These are phyloP conservation scores for Medicago lupulina DNA, from an alignment of 306 rosid genomes.

Conservation along the genomic window DNA sequence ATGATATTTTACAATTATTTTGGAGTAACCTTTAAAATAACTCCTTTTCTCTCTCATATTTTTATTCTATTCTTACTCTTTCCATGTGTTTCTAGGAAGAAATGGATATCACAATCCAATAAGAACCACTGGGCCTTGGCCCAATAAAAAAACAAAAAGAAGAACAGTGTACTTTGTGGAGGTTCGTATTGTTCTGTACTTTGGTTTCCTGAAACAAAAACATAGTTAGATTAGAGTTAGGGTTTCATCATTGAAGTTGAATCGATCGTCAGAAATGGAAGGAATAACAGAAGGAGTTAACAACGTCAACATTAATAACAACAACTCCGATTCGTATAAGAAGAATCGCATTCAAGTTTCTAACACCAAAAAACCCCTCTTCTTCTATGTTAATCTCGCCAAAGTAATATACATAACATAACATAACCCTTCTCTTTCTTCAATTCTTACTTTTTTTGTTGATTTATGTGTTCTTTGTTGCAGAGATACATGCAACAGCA, in stretches of 20 bases:
- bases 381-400: constrained; percentile 82
- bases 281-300: constrained; percentile 63
- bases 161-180: no score
- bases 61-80: no score
- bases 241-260: constrained; percentile 30
- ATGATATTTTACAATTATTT: no score
- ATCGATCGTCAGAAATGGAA: constrained; percentile 48
- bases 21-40: no score
- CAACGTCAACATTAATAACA: constrained; percentile 46
- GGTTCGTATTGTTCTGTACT: no score
- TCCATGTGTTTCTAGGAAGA: no score
- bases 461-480: constrained; percentile 22
- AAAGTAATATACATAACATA: no score
- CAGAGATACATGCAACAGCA: constrained; percentile 86
- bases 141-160: no score
- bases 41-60: no score
- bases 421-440: not conserved
- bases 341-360: constrained; percentile 85
- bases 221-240: constrained; percentile 11
- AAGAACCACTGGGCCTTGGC: no score
- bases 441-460: not conserved
- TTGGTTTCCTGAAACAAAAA: no score
- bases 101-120: no score
- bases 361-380: constrained; percentile 75
- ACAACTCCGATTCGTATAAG: constrained; percentile 55